Evolutionary conservation across 2,329 filamentous ascomycete species (phyloP).

Genomic region (Scolecobasidium constrictum): DNA sequence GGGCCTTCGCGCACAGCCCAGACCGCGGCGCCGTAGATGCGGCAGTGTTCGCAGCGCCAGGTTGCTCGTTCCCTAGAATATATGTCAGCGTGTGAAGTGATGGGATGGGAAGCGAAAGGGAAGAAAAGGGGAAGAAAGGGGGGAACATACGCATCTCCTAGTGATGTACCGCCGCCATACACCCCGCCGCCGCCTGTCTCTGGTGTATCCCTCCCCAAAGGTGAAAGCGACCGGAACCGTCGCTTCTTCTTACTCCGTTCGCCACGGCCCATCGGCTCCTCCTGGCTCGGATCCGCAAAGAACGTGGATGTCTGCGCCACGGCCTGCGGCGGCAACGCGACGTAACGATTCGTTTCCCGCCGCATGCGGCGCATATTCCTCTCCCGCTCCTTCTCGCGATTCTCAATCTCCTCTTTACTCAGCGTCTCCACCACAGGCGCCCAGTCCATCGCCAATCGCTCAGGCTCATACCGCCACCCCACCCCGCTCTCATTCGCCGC

Average conservation of each 20-base stretch:
- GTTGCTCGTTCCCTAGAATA: constrained; percentile 54
- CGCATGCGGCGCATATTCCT: constrained; percentile 77
- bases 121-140: neutral
- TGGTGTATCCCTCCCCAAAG: constrained; percentile 70
- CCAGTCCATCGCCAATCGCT: constrained; percentile 57
- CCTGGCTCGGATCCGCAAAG: constrained; percentile 42
- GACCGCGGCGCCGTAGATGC: constrained; percentile 76
- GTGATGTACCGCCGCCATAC: constrained; percentile 55
- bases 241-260: constrained; percentile 94
- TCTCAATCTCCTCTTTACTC: constrained; percentile 94
- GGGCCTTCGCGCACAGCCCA: constrained; percentile 95
- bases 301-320: constrained; percentile 55
- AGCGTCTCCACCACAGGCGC: constrained; percentile 46
- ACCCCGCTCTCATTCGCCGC: constrained; percentile 72
- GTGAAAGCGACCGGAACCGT: constrained; percentile 79
- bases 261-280: constrained; percentile 76
- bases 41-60: constrained; percentile 85
- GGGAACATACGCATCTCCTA: constrained; percentile 29
- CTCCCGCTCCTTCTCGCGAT: constrained; percentile 88
- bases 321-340: neutral
- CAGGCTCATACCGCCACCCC: constrained; percentile 92
- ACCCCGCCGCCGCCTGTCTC: constrained; percentile 59
- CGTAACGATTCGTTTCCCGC: constrained; percentile 81
- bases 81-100: constrained; percentile 14
- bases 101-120: neutral